These are phyloP conservation scores for Zygoascus tannicola DNA, from an alignment of 805 yeast genomes.

Conservation along the genomic window DNA sequence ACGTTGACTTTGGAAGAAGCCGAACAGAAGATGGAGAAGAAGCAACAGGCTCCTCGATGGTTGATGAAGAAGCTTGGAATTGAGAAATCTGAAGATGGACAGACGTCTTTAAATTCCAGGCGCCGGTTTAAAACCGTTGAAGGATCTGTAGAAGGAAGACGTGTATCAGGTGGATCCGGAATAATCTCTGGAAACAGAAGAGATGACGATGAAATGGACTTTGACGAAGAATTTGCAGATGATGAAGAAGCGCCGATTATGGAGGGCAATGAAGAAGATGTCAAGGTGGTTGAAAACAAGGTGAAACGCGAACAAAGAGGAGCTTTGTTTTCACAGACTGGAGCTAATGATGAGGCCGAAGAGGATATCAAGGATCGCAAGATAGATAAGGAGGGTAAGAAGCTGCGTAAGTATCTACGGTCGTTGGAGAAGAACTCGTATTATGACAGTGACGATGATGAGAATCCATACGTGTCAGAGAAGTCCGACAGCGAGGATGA, in stretches of 20 bases:
- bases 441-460: slow-evolving; percentile 73
- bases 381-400: slow-evolving; percentile 86
- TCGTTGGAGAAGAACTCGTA: slow-evolving; percentile 80
- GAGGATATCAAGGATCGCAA: slow-evolving; percentile 69
- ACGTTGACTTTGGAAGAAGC: slow-evolving; percentile 94
- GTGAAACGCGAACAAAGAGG: slow-evolving; percentile 34
- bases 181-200: slow-evolving; percentile 27
- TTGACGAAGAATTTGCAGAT: slow-evolving; percentile 94
- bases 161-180: slow-evolving; percentile 21
- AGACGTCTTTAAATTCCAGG: slow-evolving; percentile 40
- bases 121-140: slow-evolving; percentile 42
- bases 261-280: slow-evolving; percentile 93
- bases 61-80: slow-evolving; percentile 81
- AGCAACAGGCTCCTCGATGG: slow-evolving; percentile 80
- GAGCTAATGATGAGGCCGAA: slow-evolving; percentile 47
- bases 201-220: slow-evolving; percentile 80
- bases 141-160: slow-evolving; percentile 28
- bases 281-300: slow-evolving; percentile 67
- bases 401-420: slow-evolving; percentile 70
- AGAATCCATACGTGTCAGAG: slow-evolving; percentile 72
- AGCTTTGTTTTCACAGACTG: slow-evolving; percentile 60
- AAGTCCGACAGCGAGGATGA: slow-evolving; percentile 36
- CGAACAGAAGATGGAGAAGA: slow-evolving; percentile 84
- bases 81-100: slow-evolving; percentile 40
- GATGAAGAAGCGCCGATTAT: slow-evolving; percentile 98